phyloP scores from a whole-genome alignment of 2,329 filamentous ascomycete species.

The Huntiella omanensis region DNA sequence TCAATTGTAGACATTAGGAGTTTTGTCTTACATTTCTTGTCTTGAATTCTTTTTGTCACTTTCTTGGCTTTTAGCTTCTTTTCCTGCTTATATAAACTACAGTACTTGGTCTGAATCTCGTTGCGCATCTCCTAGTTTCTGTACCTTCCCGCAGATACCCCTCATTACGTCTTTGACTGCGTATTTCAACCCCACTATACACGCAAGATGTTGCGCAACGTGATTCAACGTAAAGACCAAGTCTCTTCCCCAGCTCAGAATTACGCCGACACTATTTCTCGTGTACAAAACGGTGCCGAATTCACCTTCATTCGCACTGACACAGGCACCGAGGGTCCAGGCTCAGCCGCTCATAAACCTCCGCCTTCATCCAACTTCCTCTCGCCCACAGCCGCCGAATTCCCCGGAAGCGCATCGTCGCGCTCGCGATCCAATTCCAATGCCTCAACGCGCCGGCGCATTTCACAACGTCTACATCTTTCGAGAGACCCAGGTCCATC shows the following conservation, averaged over 20 bases:
- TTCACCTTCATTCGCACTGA: constrained; percentile 77
- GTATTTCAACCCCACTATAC: not conserved
- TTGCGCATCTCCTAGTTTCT: not conserved
- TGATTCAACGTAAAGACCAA: constrained; percentile 34
- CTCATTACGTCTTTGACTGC: too few species aligned
- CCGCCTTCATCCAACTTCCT: constrained; percentile 8
- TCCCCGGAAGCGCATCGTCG: constrained; percentile 14
- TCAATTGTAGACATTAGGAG: not conserved
- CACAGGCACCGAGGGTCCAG: constrained; percentile 42
- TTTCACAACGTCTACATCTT: constrained; percentile 57
- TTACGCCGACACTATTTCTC: constrained; percentile 20
- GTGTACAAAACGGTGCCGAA: constrained; percentile 31
- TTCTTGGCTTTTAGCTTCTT: not conserved
- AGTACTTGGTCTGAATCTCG: not conserved
- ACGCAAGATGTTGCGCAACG: constrained; percentile 30
- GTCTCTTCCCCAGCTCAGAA: constrained; percentile 19
- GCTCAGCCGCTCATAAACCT: constrained; percentile 13
- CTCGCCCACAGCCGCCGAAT: constrained; percentile 5
- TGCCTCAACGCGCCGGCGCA: constrained; percentile 27
- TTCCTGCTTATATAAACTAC: not conserved
- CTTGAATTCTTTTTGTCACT: not conserved
- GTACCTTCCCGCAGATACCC: too few species aligned
- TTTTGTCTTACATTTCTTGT: not conserved
- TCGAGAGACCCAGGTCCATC: constrained; percentile 40
- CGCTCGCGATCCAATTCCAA: constrained; percentile 27